These are phyloP conservation scores for Mimosa pudica DNA, from an alignment of 306 rosid species.

Conservation along the genomic window DNA sequence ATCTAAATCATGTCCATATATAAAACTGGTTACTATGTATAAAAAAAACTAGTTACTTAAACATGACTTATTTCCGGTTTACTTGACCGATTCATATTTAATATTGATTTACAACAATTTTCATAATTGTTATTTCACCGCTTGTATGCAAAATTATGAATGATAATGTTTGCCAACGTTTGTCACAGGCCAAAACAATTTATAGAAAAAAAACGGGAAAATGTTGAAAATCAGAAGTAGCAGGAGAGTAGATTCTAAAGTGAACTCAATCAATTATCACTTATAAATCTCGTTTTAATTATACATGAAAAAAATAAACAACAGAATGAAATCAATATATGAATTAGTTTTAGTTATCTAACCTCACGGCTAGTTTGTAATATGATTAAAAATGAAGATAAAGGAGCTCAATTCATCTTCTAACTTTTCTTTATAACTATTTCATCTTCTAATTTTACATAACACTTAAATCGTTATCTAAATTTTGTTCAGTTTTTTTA, in stretches of 20 bases:
- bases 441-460: too few relatives aligned
- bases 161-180: not conserved
- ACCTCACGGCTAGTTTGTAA: not conserved
- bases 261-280: not conserved
- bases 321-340: not conserved
- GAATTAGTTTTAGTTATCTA: not conserved
- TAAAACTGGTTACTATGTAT: not conserved
- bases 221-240: not conserved
- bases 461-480: not conserved
- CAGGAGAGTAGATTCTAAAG: not conserved
- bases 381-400: not conserved
- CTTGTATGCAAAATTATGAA: not conserved
- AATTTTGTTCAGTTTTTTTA: too few relatives aligned
- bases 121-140: not conserved
- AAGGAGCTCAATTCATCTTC: not conserved
- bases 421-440: not conserved
- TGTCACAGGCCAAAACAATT: not conserved
- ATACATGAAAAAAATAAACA: not conserved
- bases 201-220: not conserved
- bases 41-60: not conserved
- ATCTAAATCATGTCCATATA: not conserved
- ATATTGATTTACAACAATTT: not conserved
- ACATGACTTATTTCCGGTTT: not conserved
- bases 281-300: not conserved
- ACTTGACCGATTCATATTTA: not conserved